Evolutionary conservation across 305 asterid species (phyloP).

Genomic region (Fraxinus velutina): DNA sequence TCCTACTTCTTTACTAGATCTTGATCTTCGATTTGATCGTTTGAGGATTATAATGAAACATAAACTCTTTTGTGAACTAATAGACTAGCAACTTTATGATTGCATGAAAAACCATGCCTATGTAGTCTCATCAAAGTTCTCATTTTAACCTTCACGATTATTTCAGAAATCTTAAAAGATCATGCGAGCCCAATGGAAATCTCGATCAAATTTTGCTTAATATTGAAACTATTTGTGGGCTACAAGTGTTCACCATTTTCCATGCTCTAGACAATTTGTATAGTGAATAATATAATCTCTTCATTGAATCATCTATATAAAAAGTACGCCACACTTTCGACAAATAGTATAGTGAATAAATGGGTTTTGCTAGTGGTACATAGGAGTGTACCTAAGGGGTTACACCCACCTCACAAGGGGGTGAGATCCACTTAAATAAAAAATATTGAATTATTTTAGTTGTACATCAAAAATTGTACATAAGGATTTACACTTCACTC

Average conservation of each 20-base stretch:
- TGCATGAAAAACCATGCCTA: background rate
- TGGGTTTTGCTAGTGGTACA: no score
- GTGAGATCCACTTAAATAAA: no score
- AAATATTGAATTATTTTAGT: no score
- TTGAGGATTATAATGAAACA: background rate
- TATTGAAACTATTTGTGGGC: background rate
- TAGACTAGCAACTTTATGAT: background rate
- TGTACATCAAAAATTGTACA: no score
- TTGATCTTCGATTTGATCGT: background rate
- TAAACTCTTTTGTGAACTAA: background rate
- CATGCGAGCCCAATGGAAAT: background rate
- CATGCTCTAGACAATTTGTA: background rate
- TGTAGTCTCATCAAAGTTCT: background rate
- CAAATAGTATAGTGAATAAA: no score
- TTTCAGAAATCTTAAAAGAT: background rate
- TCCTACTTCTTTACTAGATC: background rate
- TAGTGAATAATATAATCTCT: background rate
- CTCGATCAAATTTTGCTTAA: background rate
- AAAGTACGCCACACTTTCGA: no score
- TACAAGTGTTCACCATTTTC: background rate
- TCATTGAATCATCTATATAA: no score
- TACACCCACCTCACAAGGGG: no score
- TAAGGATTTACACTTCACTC: no score
- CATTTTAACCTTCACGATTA: background rate
- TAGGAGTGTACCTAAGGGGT: no score